phyloP scores from a whole-genome alignment of 2,329 filamentous ascomycete genomes.

The Pezicula neosporulosa region DNA sequence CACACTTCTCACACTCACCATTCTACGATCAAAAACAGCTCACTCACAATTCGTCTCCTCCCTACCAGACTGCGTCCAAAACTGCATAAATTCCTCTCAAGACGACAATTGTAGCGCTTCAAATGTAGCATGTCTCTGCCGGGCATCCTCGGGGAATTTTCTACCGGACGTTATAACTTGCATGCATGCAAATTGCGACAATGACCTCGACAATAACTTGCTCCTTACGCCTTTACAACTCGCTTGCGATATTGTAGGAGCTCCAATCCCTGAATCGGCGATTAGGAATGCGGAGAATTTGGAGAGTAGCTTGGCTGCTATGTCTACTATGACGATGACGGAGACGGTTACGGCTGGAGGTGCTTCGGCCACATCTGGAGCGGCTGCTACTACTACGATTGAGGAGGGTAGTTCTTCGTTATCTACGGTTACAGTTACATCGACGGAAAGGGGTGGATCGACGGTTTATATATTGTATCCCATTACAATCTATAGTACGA shows the following conservation, averaged over 20 bases:
- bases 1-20: slow-evolving; percentile 3
- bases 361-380: slow-evolving; percentile 5
- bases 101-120: slow-evolving; percentile 29
- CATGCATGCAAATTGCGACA: slow-evolving; percentile 34
- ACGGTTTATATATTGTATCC: slow-evolving; percentile 9
- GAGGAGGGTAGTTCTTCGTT: neutral
- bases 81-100: slow-evolving; percentile 28
- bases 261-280: slow-evolving; percentile 29
- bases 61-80: slow-evolving; percentile 30
- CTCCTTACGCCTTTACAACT: slow-evolving; percentile 31
- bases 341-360: slow-evolving; percentile 14
- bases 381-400: slow-evolving; percentile 1
- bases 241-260: slow-evolving; percentile 28
- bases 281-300: slow-evolving; percentile 29
- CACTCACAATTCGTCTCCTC: slow-evolving; percentile 20
- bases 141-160: slow-evolving; percentile 28
- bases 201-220: slow-evolving; percentile 27
- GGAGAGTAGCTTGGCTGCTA: slow-evolving; percentile 14
- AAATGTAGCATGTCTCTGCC: slow-evolving; percentile 35
- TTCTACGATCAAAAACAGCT: slow-evolving; percentile 16
- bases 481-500: slow-evolving; percentile 8
- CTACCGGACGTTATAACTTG: slow-evolving; percentile 35
- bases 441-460: slow-evolving; percentile 2
- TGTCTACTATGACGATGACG: slow-evolving; percentile 15
- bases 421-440: slow-evolving; percentile 5